phyloP scores from a whole-genome alignment of 805 yeast species.

The Torulaspora indica region DNA sequence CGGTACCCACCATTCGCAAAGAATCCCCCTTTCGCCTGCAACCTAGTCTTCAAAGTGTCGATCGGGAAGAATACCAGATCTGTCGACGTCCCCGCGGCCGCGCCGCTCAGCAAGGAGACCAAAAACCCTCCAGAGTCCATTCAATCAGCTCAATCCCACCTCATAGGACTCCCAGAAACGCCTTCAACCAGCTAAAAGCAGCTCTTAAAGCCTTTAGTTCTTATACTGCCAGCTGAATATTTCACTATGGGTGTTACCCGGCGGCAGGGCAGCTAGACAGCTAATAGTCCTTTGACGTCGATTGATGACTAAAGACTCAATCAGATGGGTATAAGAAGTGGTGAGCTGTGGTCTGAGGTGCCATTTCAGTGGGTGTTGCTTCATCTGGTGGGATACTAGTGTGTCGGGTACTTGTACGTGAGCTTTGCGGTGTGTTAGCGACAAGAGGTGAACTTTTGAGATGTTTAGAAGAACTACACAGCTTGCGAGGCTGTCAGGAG shows the following conservation, averaged over 20 bases:
- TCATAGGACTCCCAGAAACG: background rate
- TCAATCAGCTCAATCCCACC: background rate
- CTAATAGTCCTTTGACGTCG: background rate
- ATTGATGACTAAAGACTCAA: background rate
- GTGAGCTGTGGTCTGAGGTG: background rate
- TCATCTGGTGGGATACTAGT: too few species aligned
- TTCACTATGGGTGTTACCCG: background rate
- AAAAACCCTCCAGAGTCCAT: slow-evolving; percentile 29
- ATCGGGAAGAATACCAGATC: slow-evolving; percentile 94
- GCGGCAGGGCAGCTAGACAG: background rate
- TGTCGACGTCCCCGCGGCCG: slow-evolving; percentile 93
- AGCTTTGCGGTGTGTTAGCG: background rate
- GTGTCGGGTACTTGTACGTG: too few species aligned
- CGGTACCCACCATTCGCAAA: slow-evolving; percentile 87
- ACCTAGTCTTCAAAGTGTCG: slow-evolving; percentile 88
- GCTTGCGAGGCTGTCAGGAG: slow-evolving; percentile 4
- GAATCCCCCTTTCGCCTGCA: slow-evolving; percentile 95
- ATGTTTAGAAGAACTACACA: slow-evolving; percentile 11
- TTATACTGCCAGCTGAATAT: background rate
- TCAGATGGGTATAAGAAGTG: background rate
- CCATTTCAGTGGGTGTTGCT: background rate
- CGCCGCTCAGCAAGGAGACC: slow-evolving; percentile 59
- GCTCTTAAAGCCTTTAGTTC: background rate
- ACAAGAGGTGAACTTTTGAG: background rate
- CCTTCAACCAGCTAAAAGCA: background rate